phyloP scores from a whole-genome alignment of 371 early-diverging fungal genomes.

The Rhizopus delemar region DNA sequence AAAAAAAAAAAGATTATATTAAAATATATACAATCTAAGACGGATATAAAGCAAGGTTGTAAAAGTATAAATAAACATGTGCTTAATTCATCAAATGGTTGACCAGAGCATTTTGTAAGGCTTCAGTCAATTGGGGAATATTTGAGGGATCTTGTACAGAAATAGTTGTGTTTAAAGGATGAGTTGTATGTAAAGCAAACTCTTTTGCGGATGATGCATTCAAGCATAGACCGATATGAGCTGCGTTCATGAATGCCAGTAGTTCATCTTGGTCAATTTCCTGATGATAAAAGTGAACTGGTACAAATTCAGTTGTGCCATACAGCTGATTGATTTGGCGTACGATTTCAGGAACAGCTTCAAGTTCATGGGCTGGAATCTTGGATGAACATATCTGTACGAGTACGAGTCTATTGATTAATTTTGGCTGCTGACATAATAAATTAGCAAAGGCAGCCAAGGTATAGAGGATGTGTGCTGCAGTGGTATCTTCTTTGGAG shows the following conservation, averaged over 20 bases:
- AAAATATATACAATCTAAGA: too few species aligned
- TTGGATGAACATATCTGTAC: conserved; percentile 8
- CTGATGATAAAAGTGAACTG: conserved; percentile 32
- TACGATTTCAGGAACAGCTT: conserved; percentile 23
- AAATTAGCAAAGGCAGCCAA: conserved; percentile 19
- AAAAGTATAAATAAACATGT: too few species aligned
- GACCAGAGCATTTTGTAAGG: not conserved
- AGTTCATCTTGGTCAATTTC: conserved; percentile 23
- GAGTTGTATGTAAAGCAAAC: not conserved
- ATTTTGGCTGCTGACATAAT: not conserved
- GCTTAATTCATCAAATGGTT: too few species aligned
- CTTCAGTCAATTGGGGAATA: conserved; percentile 3
- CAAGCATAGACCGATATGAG: conserved; percentile 1
- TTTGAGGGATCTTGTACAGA: not conserved
- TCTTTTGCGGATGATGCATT: not conserved
- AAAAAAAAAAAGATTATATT: too few species aligned
- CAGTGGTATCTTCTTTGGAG: conserved; percentile 13
- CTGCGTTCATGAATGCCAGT: conserved; percentile 18
- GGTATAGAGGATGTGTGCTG: conserved; percentile 12
- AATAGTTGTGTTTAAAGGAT: not conserved
- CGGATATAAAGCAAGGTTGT: too few species aligned
- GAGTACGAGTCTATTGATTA: conserved; percentile 15
- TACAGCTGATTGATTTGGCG: conserved; percentile 32
- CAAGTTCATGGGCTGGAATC: conserved; percentile 6
- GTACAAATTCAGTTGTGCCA: conserved; percentile 23